Base-by-base conservation (phyloP, 306 rosid genomes). In the Adenanthera pavonina region DNA sequence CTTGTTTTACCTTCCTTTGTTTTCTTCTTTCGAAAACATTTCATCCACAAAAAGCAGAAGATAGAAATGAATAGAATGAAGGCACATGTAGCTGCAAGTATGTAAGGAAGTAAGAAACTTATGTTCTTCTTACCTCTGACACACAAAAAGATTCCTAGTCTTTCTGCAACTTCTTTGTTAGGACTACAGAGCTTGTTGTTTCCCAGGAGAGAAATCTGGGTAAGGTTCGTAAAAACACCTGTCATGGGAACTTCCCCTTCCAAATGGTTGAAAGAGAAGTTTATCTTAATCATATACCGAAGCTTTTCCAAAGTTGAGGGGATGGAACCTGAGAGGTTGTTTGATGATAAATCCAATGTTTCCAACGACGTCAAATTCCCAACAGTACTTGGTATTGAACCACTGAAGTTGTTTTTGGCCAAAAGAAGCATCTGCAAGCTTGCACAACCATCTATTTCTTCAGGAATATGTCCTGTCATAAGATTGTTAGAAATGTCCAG, bases 231-330 rank as follows among this genome's bases (percentile, higher is more conserved):
- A 41, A 88, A 88, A 49, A 88, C 65, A 40, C 87, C 87, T 46
- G 80, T 54, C 34, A 3, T 41, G 14, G 87, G 85, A 76, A 88
- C 76, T 44, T 85, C 64, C 11, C 90, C 88, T 77, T 80, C 90
- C 77, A 88, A 77, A 54, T 82, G 62, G 72, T 88, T 88, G 74
- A 77, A 88, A 47, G 90, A 88, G 74, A 88, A 74, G 80, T 82
- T 88, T 35, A 85, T 61, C 5, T 9, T 74, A 77, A 72, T 12
- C 61, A 85, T 7, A 54, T 38, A 69, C 25, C 48, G 0, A 7
- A 80, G 90, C 19, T 77, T 74, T 72, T 82, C 88, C 44, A 88
- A 61, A 56, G 78, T 80, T 65, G 36, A 1, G 8, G 90, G 88
- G 72, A 88, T 82, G 12, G 57, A 3, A 3, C 90, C 88, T 0